Evolutionary conservation across 352 stramenopile species (phyloP).

Genomic region (Phytopythium montanum): DNA sequence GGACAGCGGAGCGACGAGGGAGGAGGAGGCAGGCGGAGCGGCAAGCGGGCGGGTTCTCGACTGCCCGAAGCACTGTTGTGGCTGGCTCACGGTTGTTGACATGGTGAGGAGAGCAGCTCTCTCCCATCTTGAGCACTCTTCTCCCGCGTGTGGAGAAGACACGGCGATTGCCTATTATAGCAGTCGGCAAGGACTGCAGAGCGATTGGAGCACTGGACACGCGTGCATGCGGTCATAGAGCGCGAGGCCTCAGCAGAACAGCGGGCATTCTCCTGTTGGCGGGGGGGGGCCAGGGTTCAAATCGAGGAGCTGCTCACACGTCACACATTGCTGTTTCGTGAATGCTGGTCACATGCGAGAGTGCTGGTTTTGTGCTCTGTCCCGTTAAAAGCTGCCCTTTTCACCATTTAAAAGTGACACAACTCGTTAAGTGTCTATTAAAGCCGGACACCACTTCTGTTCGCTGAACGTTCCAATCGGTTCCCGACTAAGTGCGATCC

Average conservation of each 20-base stretch:
- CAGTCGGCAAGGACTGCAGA: neutral
- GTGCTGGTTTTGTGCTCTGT: neutral
- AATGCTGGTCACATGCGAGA: constrained; percentile 2
- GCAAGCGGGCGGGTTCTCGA: neutral
- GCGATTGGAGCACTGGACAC: neutral
- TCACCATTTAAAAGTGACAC: neutral
- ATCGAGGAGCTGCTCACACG: neutral
- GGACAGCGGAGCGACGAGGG: neutral
- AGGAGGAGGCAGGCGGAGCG: neutral
- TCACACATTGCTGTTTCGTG: constrained; percentile 4
- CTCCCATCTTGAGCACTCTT: neutral
- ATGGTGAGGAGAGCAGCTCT: neutral
- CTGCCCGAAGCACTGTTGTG: neutral
- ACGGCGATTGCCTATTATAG: neutral
- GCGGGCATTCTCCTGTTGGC: neutral
- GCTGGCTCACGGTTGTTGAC: too few species aligned
- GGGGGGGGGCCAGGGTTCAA: neutral
- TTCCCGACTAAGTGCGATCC: neutral
- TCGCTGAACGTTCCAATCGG: constrained; percentile 12
- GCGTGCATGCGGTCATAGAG: neutral
- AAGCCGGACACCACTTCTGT: neutral
- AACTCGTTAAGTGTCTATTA: neutral
- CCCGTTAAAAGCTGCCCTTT: neutral
- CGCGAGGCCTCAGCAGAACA: neutral
- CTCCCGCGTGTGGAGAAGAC: neutral